Conservation (phyloP, 108 stramenopile genomes). For the Pelagomonas calceolata region DNA sequence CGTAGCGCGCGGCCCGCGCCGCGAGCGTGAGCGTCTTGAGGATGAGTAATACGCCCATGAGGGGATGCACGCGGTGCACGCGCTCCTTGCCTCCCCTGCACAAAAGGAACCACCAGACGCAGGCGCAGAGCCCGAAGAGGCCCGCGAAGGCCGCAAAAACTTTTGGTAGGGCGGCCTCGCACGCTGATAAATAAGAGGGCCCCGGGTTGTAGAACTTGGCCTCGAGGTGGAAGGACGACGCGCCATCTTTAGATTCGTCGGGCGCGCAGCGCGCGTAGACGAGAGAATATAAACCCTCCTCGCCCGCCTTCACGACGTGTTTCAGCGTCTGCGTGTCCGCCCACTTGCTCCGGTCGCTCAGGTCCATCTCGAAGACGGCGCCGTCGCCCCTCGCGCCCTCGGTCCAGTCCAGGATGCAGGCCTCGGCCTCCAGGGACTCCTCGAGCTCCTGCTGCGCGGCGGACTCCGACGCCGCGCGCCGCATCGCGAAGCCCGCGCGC, state of each 20-base stretch:
- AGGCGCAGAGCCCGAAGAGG: slow-evolving; percentile 48
- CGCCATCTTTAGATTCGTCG: not conserved
- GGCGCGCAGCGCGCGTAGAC: slow-evolving; percentile 67
- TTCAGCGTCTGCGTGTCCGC: not conserved
- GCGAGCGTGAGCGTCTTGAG: slow-evolving; percentile 69
- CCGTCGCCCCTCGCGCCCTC: not conserved
- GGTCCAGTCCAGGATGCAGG: slow-evolving; percentile 43
- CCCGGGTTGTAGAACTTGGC: slow-evolving; percentile 73
- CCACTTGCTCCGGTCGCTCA: slow-evolving; percentile 16
- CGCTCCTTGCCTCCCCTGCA: slow-evolving; percentile 26
- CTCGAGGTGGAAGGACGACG: slow-evolving; percentile 66
- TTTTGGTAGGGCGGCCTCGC: slow-evolving; percentile 71
- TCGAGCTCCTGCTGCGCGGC: slow-evolving; percentile 47
- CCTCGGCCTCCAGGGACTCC: slow-evolving; percentile 36
- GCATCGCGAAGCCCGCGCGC: slow-evolving; percentile 16
- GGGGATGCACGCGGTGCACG: slow-evolving; percentile 81
- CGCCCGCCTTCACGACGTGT: slow-evolving; percentile 25
- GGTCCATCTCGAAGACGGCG: slow-evolving; percentile 33
- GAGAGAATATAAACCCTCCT: slow-evolving; percentile 77
- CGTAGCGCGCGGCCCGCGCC: slow-evolving; percentile 75
- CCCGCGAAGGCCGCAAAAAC: slow-evolving; percentile 69
- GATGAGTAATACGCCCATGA: slow-evolving; percentile 72
- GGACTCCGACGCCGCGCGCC: slow-evolving; percentile 21
- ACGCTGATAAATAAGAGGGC: slow-evolving; percentile 72
- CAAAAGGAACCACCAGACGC: slow-evolving; percentile 60